These are phyloP conservation scores for Nosema bombycis DNA, from an alignment of 371 early-diverging fungal species.

Conservation along the genomic window DNA sequence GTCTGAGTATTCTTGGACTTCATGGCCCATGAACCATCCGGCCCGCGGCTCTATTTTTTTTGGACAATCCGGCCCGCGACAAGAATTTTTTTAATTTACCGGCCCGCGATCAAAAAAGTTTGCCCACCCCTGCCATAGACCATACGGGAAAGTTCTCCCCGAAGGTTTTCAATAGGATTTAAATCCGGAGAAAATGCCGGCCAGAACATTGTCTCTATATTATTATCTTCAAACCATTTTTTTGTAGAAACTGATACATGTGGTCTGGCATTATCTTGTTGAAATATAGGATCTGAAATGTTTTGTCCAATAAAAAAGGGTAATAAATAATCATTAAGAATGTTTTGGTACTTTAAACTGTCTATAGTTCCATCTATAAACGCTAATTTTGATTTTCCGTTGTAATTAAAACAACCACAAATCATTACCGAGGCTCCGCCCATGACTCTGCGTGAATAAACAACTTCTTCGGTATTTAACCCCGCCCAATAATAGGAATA, in stretches of 20 bases:
- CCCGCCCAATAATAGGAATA: neutral
- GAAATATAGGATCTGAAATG: neutral
- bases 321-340: neutral
- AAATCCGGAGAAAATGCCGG: slow-evolving; percentile 13
- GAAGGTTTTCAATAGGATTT: slow-evolving; percentile 9
- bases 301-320: slow-evolving; percentile 1
- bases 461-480: slow-evolving; percentile 3
- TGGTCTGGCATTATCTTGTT: slow-evolving; percentile 2
- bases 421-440: neutral
- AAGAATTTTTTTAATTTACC: too few relatives aligned
- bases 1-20: too few relatives aligned
- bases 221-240: neutral
- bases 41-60: too few relatives aligned
- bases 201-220: neutral
- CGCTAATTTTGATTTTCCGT: slow-evolving; percentile 11
- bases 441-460: slow-evolving; percentile 8
- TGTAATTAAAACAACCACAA: neutral
- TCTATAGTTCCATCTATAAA: slow-evolving; percentile 6
- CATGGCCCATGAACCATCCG: too few relatives aligned
- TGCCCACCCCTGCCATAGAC: too few relatives aligned
- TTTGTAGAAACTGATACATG: neutral
- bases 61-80: too few relatives aligned
- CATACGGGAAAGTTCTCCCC: slow-evolving; percentile 4
- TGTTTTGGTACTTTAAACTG: slow-evolving; percentile 7
- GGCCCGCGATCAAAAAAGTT: too few relatives aligned